phyloP scores from a whole-genome alignment of 2,329 filamentous ascomycete species.

The Didymella lethalis region DNA sequence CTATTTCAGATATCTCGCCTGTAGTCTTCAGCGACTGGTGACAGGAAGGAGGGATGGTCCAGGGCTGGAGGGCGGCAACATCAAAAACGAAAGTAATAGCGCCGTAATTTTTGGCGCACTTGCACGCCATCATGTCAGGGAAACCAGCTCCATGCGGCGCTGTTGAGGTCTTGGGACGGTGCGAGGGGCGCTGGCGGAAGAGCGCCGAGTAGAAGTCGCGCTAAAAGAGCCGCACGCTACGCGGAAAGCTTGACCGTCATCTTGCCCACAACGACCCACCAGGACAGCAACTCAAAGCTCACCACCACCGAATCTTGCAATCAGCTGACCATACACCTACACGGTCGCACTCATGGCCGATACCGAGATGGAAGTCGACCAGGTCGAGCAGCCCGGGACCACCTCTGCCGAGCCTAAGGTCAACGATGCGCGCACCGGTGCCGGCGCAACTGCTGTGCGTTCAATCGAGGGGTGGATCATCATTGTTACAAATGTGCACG shows the following conservation, averaged over 20 bases:
- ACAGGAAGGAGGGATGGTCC: neutral
- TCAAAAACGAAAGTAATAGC: neutral
- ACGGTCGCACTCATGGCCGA: slow-evolving; percentile 51
- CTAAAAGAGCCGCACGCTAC: slow-evolving; percentile 14
- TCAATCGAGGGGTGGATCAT: slow-evolving; percentile 92
- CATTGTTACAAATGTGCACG: slow-evolving; percentile 85
- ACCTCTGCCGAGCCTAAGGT: slow-evolving; percentile 58
- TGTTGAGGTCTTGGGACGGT: slow-evolving; percentile 11
- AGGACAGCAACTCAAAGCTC: slow-evolving; percentile 9
- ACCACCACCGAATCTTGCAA: slow-evolving; percentile 12
- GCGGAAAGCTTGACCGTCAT: slow-evolving; percentile 21
- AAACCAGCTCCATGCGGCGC: neutral
- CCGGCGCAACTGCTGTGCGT: slow-evolving; percentile 80
- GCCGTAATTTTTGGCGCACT: slow-evolving; percentile 1
- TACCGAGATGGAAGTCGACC: slow-evolving; percentile 56
- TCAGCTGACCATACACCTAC: slow-evolving; percentile 8
- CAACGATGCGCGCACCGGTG: slow-evolving; percentile 73
- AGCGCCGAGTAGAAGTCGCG: neutral
- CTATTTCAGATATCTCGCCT: slow-evolving; percentile 7
- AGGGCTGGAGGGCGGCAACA: neutral
- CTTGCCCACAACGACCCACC: slow-evolving; percentile 20
- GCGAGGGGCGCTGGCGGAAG: slow-evolving; percentile 1
- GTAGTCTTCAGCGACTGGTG: neutral
- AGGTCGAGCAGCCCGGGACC: slow-evolving; percentile 44
- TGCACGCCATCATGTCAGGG: slow-evolving; percentile 8